A percentile compares a stretch with the other conserved stretches of the same genome.
Conservation (phyloP, 1,284 basidiomycete species). For the Gomphus bonarii region DNA sequence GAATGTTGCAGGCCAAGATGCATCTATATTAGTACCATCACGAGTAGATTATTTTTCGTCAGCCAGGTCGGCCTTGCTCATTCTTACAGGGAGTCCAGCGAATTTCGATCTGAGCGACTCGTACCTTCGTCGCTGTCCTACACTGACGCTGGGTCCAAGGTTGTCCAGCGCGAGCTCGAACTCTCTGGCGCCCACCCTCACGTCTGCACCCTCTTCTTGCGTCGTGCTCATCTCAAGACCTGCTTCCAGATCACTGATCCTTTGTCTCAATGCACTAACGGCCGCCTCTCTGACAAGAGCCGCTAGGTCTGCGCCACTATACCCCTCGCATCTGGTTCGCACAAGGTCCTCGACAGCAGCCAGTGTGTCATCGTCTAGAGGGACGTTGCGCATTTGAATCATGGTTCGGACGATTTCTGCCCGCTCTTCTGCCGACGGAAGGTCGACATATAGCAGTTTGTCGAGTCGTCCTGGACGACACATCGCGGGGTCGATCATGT, state of each 20-base stretch:
- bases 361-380: conserved; percentile 35
- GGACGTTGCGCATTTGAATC: conserved; percentile 58
- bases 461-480: conserved; percentile 92
- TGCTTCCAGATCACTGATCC: conserved; percentile 51
- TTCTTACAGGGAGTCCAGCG: conserved; percentile 53
- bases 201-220: conserved; percentile 13
- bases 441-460: conserved; percentile 93
- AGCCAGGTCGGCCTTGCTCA: conserved; percentile 26
- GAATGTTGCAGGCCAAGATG: background rate
- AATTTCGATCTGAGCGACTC: conserved; percentile 72
- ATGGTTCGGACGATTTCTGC: conserved; percentile 76
- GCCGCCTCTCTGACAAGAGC: conserved; percentile 86
- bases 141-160: conserved; percentile 80
- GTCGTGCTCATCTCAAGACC: conserved; percentile 34
- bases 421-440: conserved; percentile 71
- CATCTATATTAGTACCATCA: background rate
- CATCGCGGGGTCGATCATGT: conserved; percentile 99
- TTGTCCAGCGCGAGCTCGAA: conserved; percentile 73
- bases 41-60: conserved; percentile 9
- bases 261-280: conserved; percentile 68
- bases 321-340: conserved; percentile 65
- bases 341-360: conserved; percentile 38
- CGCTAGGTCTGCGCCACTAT: conserved; percentile 84
- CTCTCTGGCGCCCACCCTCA: conserved; percentile 53
- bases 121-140: conserved; percentile 74